Percentiles rank a stretch among this genome's conserved stretches.
These are phyloP conservation scores for Penicillium subrubescens DNA, from an alignment of 495 filamentous ascomycete genomes.

Conservation along the genomic window DNA sequence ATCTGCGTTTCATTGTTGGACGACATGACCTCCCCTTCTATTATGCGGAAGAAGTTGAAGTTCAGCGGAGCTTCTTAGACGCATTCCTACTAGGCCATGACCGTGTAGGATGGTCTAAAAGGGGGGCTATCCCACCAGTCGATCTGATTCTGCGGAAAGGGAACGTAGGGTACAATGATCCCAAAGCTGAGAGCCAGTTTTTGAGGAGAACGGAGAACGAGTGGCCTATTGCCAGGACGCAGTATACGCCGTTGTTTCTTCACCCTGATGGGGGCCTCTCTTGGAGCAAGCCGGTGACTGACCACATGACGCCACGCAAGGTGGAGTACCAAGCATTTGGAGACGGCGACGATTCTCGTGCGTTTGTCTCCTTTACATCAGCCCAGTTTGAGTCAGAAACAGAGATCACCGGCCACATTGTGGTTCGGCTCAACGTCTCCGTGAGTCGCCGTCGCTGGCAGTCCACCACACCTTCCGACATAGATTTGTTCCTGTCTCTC, in stretches of 20 bases:
- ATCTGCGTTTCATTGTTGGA: conserved; percentile 65
- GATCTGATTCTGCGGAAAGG: conserved; percentile 62
- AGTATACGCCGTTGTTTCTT: conserved; percentile 42
- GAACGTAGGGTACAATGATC: conserved; percentile 62
- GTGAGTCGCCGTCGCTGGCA: no score
- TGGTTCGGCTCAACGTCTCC: no score
- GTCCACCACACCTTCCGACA: no score
- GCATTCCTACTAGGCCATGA: conserved; percentile 69
- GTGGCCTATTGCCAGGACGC: conserved; percentile 64
- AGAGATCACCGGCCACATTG: no score
- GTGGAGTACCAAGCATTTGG: no score
- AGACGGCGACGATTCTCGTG: no score
- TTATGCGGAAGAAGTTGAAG: conserved; percentile 61
- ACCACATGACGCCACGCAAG: no score
- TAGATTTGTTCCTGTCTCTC: no score
- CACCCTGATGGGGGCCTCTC: no score
- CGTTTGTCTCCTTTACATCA: no score
- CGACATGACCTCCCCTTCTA: conserved; percentile 74
- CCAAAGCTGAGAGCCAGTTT: conserved; percentile 54
- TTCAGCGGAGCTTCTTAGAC: conserved; percentile 65
- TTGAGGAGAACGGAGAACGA: conserved; percentile 51
- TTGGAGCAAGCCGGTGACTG: no score
- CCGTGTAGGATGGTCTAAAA: conserved; percentile 57
- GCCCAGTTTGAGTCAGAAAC: no score
- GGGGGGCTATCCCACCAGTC: conserved; percentile 53